Conservation (phyloP, 2,329 filamentous ascomycete species). For the Neospermospora avenae region DNA sequence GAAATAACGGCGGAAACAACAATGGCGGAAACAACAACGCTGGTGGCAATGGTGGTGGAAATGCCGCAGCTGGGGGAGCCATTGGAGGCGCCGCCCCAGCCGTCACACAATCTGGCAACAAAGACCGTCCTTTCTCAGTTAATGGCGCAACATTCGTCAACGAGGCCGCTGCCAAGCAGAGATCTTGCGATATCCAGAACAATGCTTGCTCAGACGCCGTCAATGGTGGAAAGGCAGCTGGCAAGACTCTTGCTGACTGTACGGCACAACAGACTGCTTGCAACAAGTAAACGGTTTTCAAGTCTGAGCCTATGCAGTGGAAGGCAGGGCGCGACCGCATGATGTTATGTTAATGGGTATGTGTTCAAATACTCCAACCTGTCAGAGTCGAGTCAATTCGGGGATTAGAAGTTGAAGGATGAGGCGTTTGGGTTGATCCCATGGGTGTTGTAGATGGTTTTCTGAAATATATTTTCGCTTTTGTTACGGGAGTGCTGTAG, state of each 20-base stretch:
- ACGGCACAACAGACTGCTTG: slow-evolving; percentile 31
- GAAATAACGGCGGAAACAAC: too few species aligned
- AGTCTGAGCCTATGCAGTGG: neutral
- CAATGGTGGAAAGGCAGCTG: slow-evolving; percentile 44
- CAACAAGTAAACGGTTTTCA: slow-evolving; percentile 36
- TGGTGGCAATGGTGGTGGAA: too few species aligned
- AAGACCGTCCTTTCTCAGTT: slow-evolving; percentile 48
- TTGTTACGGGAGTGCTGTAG: slow-evolving; percentile 3
- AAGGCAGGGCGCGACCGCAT: neutral
- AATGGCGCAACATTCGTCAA: slow-evolving; percentile 54
- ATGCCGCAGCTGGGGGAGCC: slow-evolving; percentile 24
- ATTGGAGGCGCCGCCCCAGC: slow-evolving; percentile 50
- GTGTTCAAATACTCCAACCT: neutral
- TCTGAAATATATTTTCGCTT: neutral
- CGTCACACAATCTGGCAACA: slow-evolving; percentile 42
- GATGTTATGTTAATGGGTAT: neutral
- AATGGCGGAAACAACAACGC: too few species aligned
- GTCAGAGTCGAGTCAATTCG: neutral
- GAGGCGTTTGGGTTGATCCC: slow-evolving; percentile 8
- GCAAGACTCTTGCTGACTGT: slow-evolving; percentile 46
- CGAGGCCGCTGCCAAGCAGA: slow-evolving; percentile 50
- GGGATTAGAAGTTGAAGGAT: neutral
- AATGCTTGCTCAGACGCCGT: slow-evolving; percentile 54
- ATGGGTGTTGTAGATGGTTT: slow-evolving; percentile 7
- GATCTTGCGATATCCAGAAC: slow-evolving; percentile 59